Percentiles rank a stretch among this genome's conserved stretches.
phyloP scores from a whole-genome alignment of 2,329 filamentous ascomycete genomes.

The Biscogniauxia mediterranea region DNA sequence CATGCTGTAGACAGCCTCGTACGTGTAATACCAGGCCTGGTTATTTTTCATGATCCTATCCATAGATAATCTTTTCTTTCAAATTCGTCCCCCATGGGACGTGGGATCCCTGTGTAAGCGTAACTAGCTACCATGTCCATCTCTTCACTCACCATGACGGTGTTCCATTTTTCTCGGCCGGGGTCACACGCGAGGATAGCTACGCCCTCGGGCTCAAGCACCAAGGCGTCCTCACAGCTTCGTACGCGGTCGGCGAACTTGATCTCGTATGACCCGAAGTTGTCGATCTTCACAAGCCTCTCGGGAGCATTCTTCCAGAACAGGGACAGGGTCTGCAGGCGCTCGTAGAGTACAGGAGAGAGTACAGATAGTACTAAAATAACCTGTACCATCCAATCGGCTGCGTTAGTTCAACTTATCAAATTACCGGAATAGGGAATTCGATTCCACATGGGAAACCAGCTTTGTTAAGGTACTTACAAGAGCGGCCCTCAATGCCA shows the following conservation, averaged over 20 bases:
- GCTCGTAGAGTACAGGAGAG: constrained; percentile 11
- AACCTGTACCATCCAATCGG: neutral
- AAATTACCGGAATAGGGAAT: neutral
- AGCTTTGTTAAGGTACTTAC: neutral
- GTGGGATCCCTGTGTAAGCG: too few relatives aligned
- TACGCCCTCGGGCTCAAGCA: constrained; percentile 35
- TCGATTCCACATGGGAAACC: neutral
- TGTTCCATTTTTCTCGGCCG: constrained; percentile 41
- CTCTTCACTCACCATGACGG: constrained; percentile 36
- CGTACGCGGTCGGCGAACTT: constrained; percentile 38
- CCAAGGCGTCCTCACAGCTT: constrained; percentile 40
- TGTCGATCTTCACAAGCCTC: constrained; percentile 28
- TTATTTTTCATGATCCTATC: neutral
- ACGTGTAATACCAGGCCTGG: neutral
- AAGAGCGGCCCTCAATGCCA: constrained; percentile 3
- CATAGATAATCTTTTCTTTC: too few relatives aligned
- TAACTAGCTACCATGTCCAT: too few relatives aligned
- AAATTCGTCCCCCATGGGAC: too few relatives aligned
- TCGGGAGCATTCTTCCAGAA: constrained; percentile 31
- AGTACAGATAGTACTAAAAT: constrained; percentile 9
- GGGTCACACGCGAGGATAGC: constrained; percentile 40
- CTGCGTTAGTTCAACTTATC: neutral
- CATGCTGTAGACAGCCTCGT: neutral
- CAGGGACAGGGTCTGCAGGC: constrained; percentile 7
- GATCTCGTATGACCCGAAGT: constrained; percentile 29